Evolutionary conservation across 2,329 filamentous ascomycete genomes (phyloP).

Genomic region (Akanthomyces dipterigenus): DNA sequence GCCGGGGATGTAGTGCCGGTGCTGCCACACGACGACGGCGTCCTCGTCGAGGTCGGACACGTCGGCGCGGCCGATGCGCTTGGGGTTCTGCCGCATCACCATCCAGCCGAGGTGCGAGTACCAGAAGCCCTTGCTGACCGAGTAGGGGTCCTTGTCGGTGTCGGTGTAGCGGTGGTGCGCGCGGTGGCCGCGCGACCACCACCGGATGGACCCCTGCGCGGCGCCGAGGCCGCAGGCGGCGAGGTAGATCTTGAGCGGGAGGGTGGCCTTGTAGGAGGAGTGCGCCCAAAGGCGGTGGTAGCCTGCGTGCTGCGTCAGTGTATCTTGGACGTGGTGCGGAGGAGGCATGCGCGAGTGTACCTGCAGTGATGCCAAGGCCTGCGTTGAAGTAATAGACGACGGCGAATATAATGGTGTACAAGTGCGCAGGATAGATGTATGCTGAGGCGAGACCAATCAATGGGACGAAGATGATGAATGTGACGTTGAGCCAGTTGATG

Average conservation of each 20-base stretch:
- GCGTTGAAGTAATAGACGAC: conserved; percentile 71
- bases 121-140: conserved; percentile 77
- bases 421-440: conserved; percentile 60
- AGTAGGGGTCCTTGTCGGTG: conserved; percentile 88
- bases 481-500: conserved; percentile 86
- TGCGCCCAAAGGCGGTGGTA: conserved; percentile 77
- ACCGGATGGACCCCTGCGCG: conserved; percentile 78
- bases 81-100: conserved; percentile 89
- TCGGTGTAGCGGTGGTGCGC: conserved; percentile 90
- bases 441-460: conserved; percentile 64
- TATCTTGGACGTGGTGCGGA: not conserved
- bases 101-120: conserved; percentile 83
- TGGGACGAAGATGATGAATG: conserved; percentile 72
- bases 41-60: conserved; percentile 86
- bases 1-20: conserved; percentile 77
- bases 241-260: conserved; percentile 74
- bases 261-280: conserved; percentile 69
- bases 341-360: conserved; percentile 32
- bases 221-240: conserved; percentile 75
- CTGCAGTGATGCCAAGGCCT: conserved; percentile 65
- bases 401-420: conserved; percentile 62
- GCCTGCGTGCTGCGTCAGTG: conserved; percentile 15
- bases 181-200: conserved; percentile 83
- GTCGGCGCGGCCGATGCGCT: conserved; percentile 79
- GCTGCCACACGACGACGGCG: conserved; percentile 78